Base-by-base conservation (phyloP, 306 rosid genomes). In the Quercus rubra region DNA sequence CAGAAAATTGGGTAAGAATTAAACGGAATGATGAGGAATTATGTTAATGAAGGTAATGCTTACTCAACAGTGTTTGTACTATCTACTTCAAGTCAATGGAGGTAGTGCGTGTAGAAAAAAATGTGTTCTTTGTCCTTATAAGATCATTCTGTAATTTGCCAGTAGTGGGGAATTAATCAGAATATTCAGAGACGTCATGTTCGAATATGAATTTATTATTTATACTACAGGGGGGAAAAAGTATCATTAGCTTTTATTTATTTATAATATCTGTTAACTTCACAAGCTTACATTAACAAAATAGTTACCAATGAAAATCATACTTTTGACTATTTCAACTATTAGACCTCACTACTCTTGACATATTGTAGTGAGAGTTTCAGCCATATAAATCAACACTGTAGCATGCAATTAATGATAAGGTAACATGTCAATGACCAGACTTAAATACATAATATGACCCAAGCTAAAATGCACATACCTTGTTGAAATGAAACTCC, bases 401-500 rank as follows among this genome's bases (percentile, higher is more conserved):
- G 33, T 23, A 4, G 30, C 5, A 78, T 46, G 67, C 54, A 49
- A 49, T 33, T 23, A 30, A 35, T 8, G 21, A 17, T 31, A 18
- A 54, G 33, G 10, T 10, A 77, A 51, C 23, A 27, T n/a, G 57
- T 51, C 51, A 19, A 18, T 9, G 51, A 4, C 46, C 72, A 67
- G 49, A 35, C 27, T 33, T 13, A 19, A 3, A 67, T 35, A 19
- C 6, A 67, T 67, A 9, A 67, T 31, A 19, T 17, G 72, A 33
- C 72, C 52, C 51, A 10, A 74, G 58, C 51, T 54, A 30, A 74
- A 25, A 30, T 1, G 9, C 5, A 20, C 74, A 70, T 85, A 85
- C 89, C 91, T 83, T 74, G 74, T 85, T 85, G 58, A 87, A 87
- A 73, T 85, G 91, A 31, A 87, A 82, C 70, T 82, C 80, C 91